Evolutionary conservation across 176 grass and related monocot species (phyloP), one percentile per base, ranked within the genome.

Genomic region (barley (Hordeum vulgare)): DNA sequence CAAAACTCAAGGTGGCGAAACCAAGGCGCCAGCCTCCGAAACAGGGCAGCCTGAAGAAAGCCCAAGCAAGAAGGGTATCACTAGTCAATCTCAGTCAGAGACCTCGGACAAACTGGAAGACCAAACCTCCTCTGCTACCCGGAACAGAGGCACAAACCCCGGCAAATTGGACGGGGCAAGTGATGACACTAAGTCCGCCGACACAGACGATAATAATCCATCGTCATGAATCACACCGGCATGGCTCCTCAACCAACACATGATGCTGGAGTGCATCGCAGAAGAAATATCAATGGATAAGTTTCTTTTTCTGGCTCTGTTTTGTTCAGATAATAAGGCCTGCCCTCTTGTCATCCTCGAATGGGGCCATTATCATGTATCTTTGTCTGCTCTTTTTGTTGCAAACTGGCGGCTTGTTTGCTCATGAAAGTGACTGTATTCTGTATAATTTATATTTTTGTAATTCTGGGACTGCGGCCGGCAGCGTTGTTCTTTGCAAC

Each of bases 61-160:
- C 34, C n/a, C 29, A 51, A 81, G 61, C 12, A 69, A 47, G 8
- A 18, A 37, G 49, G 60, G 56, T 2, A 61, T 61, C 61, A 66
- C n/a, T 61, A 81, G 47, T 14, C 61, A 51, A 75, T 76, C 70
- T 76, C 76, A 68, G 77, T 70, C 60, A 62, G 79, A 77, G n/a
- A 37, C 37, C n/a, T 53, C 62, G 3, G 64, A 53, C 36, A 83
- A 61, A 77, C 39, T 74, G 12, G 1, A 21, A 0, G 72, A 61
- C 9, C 64, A 51, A 61, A 28, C 23, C 18, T 77, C 79, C 70
- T 56, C 65, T 61, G 23, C 27, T 70, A 70, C 35, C 36, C n/a
- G 7, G 53, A 69, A 77, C 23, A 69, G 45, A 53, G 66, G 49
- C 37, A 60, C 13, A 21, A 35, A 35, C 51, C 61, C 85, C 23